Percentiles rank a stretch among this genome's conserved stretches.
Evolutionary conservation across 306 rosid species (phyloP).

Genomic region (Castanospermum australe): DNA sequence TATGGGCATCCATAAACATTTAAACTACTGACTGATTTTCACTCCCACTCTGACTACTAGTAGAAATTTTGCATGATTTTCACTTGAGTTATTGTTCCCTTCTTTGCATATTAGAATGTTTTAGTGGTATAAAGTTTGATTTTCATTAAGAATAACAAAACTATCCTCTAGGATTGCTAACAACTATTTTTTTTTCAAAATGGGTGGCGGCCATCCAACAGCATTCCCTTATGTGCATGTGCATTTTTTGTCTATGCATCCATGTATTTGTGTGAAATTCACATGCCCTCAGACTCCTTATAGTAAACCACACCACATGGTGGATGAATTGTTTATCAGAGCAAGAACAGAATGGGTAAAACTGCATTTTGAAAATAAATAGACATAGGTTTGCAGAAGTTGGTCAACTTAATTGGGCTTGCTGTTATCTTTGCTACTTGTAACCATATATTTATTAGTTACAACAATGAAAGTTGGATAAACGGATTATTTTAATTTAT

Average conservation of each 20-base stretch:
- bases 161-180: neutral
- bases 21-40: neutral
- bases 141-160: conserved; percentile 7
- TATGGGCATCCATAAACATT: neutral
- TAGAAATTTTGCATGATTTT: conserved; percentile 17
- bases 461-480: neutral
- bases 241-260: neutral
- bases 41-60: neutral
- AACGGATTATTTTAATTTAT: conserved; percentile 16
- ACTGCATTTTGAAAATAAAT: conserved; percentile 4
- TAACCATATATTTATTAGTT: neutral
- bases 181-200: neutral
- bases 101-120: conserved; percentile 11
- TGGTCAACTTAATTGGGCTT: neutral
- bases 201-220: too few relatives aligned
- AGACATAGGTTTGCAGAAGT: neutral
- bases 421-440: neutral
- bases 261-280: neutral
- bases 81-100: conserved; percentile 13
- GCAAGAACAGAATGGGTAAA: conserved; percentile 17
- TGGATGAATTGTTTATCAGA: neutral
- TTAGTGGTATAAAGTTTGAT: neutral
- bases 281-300: neutral
- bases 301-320: neutral
- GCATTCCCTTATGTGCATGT: neutral